phyloP scores from a whole-genome alignment of 345 rosid genomes.

The Eutrema japonicum region DNA sequence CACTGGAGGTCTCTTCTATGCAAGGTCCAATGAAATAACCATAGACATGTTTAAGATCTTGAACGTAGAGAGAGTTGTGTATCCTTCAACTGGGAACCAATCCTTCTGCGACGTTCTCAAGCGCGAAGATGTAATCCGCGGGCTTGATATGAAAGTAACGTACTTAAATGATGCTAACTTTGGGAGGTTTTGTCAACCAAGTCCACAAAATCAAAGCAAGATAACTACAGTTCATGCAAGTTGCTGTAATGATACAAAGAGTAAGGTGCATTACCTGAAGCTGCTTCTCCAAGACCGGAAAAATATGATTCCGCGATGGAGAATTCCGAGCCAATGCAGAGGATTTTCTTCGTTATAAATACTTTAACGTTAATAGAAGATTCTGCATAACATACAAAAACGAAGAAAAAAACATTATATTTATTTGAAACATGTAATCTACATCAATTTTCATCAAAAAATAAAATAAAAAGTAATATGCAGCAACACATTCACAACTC shows the following conservation, averaged over 20 bases:
- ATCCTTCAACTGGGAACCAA: conserved; percentile 32
- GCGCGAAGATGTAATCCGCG: conserved; percentile 7
- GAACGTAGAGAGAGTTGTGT: conserved; percentile 44
- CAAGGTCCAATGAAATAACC: conserved; percentile 25
- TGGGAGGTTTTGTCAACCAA: conserved; percentile 29
- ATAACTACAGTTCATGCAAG: conserved; percentile 49
- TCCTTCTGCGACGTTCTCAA: conserved; percentile 35
- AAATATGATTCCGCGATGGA: conserved; percentile 34
- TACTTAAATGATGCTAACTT: conserved; percentile 35
- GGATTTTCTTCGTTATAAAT: background rate
- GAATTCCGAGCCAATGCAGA: conserved; percentile 19
- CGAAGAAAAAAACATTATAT: no score
- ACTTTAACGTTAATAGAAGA: background rate
- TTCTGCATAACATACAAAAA: no score
- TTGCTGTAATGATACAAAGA: conserved; percentile 48
- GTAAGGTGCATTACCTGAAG: conserved; percentile 49
- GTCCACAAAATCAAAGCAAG: conserved; percentile 35
- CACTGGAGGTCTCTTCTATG: conserved; percentile 50
- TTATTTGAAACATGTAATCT: no score
- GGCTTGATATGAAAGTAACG: background rate
- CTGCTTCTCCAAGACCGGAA: conserved; percentile 51
- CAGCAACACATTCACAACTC: no score
- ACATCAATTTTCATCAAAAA: no score
- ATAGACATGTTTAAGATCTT: conserved; percentile 26
- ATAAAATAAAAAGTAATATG: no score